phyloP scores from a whole-genome alignment of 1,284 basidiomycete genomes.

The Boletus albobrunnescens region DNA sequence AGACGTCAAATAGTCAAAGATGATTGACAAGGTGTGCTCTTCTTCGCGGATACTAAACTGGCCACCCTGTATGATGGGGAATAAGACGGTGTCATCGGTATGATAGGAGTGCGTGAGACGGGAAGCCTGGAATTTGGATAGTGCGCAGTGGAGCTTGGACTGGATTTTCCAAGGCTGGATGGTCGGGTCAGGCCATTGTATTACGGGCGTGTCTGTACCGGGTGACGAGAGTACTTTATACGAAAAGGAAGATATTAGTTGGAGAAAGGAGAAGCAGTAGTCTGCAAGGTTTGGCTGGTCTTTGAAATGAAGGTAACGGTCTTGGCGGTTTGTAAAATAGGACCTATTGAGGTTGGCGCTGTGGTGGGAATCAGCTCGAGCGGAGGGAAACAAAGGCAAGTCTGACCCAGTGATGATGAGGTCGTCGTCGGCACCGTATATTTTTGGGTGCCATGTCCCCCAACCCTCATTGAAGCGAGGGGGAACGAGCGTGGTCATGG shows the following conservation, averaged over 20 bases:
- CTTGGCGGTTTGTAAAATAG: constrained; percentile 94
- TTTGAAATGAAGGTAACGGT: constrained; percentile 83
- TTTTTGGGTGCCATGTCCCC: constrained; percentile 97
- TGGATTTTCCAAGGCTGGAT: constrained; percentile 63
- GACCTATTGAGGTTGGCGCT: constrained; percentile 94
- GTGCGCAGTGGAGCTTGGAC: constrained; percentile 42
- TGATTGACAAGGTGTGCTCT: constrained; percentile 56
- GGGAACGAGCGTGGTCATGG: constrained; percentile 77
- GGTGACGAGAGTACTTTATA: constrained; percentile 43
- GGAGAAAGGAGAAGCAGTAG: constrained; percentile 82
- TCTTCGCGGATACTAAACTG: constrained; percentile 82
- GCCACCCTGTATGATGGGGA: constrained; percentile 83
- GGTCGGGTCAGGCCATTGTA: constrained; percentile 56
- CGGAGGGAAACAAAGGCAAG: neutral
- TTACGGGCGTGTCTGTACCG: constrained; percentile 37
- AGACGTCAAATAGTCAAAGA: constrained; percentile 49
- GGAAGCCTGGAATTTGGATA: constrained; percentile 50
- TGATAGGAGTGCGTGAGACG: constrained; percentile 30
- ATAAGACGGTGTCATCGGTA: constrained; percentile 53
- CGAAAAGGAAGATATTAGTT: constrained; percentile 69
- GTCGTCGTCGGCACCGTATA: constrained; percentile 91
- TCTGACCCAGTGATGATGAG: constrained; percentile 91
- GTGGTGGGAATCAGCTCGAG: constrained; percentile 6
- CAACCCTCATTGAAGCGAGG: constrained; percentile 96
- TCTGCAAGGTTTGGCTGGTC: constrained; percentile 63